Base-by-base conservation (phyloP, 2,329 filamentous ascomycete genomes). In the Podosphaera xanthii region DNA sequence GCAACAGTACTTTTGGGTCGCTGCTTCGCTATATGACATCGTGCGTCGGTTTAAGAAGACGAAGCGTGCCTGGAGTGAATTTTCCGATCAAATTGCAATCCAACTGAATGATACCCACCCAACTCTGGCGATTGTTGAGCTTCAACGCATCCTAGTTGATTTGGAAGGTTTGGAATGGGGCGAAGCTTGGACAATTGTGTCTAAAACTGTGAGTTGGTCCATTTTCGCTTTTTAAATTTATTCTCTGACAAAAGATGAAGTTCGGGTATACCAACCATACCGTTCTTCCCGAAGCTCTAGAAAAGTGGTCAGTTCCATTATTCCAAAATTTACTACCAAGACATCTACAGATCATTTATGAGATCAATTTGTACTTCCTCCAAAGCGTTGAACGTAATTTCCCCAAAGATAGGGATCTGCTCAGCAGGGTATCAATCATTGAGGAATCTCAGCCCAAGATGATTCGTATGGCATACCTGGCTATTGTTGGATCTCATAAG, bases 1-100 rank as follows among this genome's bases (percentile, higher is more conserved):
- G 79, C 92, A 98, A 72, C 92, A 98, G 72, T 98, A 98, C 77
- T 98, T 98, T 75, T 98, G 92, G 92, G 94, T 95, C 68, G 90
- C 92, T 58, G 92, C 92, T 14, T 98, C 92, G 14, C 78, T 98
- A 3, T 88, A 88, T 69, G 92, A 98, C 68, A 98, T 98, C 69
- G 86, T 98, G 61, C 86, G 92, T 60, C 84, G 92, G 61, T 98
- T 97, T 82, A 98, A 97, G 78, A 98, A 97, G 79, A 83, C 88
- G 22, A 89, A 87, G 75, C 83, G 91, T 63, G 75, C 84, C 6
- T 98, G 92, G 92, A 83, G 74, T 64, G 86, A 94, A 68, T 98
- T 98, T 73, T 78, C 91, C 52, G 91, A 94, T 57, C 89, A 96
- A 70, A 85, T 97, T 61, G 92, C 92, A 49, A 97, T 98, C 65